These are phyloP conservation scores for Vitellaria paradoxa DNA, from an alignment of 179 eudicot species.

Conservation along the genomic window DNA sequence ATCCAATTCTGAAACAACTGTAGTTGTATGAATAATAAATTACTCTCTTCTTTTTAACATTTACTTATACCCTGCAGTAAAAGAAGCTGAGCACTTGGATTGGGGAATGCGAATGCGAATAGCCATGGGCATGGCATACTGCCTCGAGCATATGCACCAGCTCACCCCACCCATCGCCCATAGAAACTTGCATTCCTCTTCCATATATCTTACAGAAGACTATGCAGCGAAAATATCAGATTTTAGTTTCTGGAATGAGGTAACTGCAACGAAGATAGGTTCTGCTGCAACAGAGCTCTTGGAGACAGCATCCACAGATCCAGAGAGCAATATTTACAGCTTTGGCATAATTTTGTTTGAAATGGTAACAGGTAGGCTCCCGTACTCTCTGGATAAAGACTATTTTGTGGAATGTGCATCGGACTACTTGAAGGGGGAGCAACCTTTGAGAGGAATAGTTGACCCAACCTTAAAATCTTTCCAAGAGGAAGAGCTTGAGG, in stretches of 20 bases:
- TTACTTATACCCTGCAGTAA: constrained; percentile 37
- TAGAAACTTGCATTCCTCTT: constrained; percentile 55
- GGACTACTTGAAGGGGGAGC: constrained; percentile 37
- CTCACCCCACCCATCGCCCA: constrained; percentile 63
- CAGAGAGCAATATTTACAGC: constrained; percentile 57
- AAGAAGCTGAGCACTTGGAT: constrained; percentile 86
- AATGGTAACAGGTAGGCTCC: constrained; percentile 63
- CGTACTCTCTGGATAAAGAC: constrained; percentile 32
- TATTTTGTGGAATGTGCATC: constrained; percentile 49
- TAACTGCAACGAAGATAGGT: constrained; percentile 23
- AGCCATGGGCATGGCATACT: constrained; percentile 77
- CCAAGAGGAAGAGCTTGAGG: constrained; percentile 39
- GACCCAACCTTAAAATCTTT: constrained; percentile 61
- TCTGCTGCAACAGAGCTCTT: constrained; percentile 45
- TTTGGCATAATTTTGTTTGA: constrained; percentile 70
- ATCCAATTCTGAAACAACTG: not conserved
- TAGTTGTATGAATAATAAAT: not conserved
- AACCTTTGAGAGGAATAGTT: constrained; percentile 44
- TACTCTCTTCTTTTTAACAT: not conserved
- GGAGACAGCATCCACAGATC: constrained; percentile 39
- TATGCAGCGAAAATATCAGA: constrained; percentile 89
- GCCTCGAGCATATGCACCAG: constrained; percentile 79
- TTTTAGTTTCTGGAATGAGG: constrained; percentile 53
- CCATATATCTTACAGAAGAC: constrained; percentile 74
- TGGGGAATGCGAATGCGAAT: constrained; percentile 67